Conservation (phyloP, 805 yeast genomes). For the Saccharomycopsis babjevae region DNA sequence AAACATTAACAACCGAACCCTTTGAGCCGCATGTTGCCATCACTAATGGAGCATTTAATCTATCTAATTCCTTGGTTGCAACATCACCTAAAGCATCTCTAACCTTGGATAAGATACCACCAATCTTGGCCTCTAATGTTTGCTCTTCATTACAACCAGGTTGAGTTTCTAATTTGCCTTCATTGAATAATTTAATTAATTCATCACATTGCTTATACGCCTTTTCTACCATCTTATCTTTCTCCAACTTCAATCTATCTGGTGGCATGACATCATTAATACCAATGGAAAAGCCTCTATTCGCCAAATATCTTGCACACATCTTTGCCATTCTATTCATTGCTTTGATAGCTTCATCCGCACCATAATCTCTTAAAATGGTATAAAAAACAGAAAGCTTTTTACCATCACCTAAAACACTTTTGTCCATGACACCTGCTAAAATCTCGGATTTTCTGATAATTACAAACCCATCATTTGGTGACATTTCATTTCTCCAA, state of each 20-base stretch:
- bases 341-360: slow-evolving; percentile 87
- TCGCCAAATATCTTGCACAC: slow-evolving; percentile 91
- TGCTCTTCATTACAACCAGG: slow-evolving; percentile 99
- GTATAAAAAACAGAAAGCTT: slow-evolving; percentile 95
- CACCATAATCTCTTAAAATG: slow-evolving; percentile 91
- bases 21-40: slow-evolving; percentile 99
- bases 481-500: slow-evolving; percentile 87
- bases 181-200: slow-evolving; percentile 63
- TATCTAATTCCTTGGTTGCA: slow-evolving; percentile 84
- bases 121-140: slow-evolving; percentile 94
- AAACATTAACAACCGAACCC: slow-evolving; percentile 94
- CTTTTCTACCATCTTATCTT: slow-evolving; percentile 79
- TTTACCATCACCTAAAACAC: slow-evolving; percentile 94
- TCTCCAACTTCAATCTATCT: slow-evolving; percentile 55
- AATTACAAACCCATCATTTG: slow-evolving; percentile 89
- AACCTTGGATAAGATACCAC: slow-evolving; percentile 90
- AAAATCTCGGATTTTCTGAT: slow-evolving; percentile 83
- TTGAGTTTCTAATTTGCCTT: slow-evolving; percentile 91
- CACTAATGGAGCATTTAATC: slow-evolving; percentile 88
- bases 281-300: slow-evolving; percentile 95
- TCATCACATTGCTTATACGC: slow-evolving; percentile 91
- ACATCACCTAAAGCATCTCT: slow-evolving; percentile 99
- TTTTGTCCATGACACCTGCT: slow-evolving; percentile 95
- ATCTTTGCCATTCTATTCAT: slow-evolving; percentile 99
- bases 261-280: slow-evolving; percentile 97